Base-by-base conservation (phyloP, 805 yeast genomes). In the Kuraishia capsulata region DNA sequence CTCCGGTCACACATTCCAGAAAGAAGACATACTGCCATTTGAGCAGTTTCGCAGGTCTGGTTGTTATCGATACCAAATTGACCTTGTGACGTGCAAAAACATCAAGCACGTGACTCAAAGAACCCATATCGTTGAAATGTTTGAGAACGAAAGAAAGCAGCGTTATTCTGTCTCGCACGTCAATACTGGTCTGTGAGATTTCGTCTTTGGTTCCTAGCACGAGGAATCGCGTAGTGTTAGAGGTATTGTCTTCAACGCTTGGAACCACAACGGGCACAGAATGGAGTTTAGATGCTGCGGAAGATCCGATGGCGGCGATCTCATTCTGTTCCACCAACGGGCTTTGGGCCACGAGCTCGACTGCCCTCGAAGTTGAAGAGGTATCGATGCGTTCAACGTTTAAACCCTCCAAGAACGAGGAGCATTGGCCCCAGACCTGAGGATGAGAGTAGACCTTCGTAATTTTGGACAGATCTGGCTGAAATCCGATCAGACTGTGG, bases 351-450 rank as follows among this genome's bases (percentile, higher is more conserved):
- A 85, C 82, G 34, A 71, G 56, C 44, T 76, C 76, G 1, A 92
- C 96, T 1, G 96, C 97, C 47, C 73, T 74, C 0, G 96, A 81
- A 0, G 97, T 90, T 0, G 96, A 86, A 2, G 71, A 66, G 2
- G 80, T 68, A 56, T 88, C 96, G 14, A 82, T 65, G 42, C 60
- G 68, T 37, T 68, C 69, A 11, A 53, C 39, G 30, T 52, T 42
- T 16, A 63, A 52, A 35, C 47, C 37, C 24, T 44, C 37, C 31
- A 83, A 53, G 62, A 84, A 92, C 18, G 62, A 55, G 3, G 70
- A 63, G 36, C 85, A 80, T 55, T 90, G 98, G 8, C 96, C 94
- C 98, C 98, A 90, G 0, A 89, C 98, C 57, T 90, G 98, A 2
- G 98, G 97, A 59, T 90, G 98, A 3, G 96, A 84, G 61, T 84